Conservation (phyloP, 2,329 filamentous ascomycete species). For the Amesomyces nigricolor region DNA sequence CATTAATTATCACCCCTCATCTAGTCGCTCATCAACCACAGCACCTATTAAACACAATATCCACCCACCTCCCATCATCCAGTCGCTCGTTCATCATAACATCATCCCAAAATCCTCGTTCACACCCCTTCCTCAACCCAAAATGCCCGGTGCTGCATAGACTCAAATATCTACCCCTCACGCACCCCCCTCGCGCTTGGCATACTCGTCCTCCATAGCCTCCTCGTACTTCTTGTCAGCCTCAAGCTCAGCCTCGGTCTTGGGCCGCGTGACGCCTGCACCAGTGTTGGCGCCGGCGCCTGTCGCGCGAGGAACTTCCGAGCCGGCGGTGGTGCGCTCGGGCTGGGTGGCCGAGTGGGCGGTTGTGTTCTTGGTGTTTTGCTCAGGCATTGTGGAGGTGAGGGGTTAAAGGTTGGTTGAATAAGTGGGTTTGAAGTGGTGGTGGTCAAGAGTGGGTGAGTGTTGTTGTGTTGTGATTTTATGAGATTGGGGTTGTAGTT, state of each 20-base stretch:
- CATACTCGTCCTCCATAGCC: slow-evolving; percentile 51
- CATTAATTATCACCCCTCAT: background rate
- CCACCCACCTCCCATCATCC: background rate
- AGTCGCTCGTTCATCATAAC: too few species aligned
- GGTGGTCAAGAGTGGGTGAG: background rate
- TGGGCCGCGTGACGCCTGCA: slow-evolving; percentile 41
- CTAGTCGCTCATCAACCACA: too few species aligned
- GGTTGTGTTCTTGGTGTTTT: background rate
- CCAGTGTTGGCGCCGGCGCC: slow-evolving; percentile 46
- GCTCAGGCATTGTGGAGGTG: slow-evolving; percentile 1
- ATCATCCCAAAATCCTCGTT: too few species aligned
- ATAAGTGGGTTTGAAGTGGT: background rate
- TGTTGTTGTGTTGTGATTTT: background rate
- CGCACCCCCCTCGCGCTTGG: slow-evolving; percentile 48
- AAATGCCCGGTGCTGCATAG: too few species aligned
- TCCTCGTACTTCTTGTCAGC: slow-evolving; percentile 48
- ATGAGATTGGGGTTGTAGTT: background rate
- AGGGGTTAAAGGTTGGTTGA: background rate
- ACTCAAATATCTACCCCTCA: slow-evolving; percentile 22
- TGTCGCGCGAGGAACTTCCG: slow-evolving; percentile 20
- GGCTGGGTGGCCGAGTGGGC: background rate
- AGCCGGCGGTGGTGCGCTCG: background rate
- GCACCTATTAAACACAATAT: background rate
- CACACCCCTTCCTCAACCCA: too few species aligned
- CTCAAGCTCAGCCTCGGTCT: slow-evolving; percentile 45